Percentiles rank a stretch among this genome's conserved stretches.
phyloP scores from a whole-genome alignment of 176 grass and related monocot genomes.

The Tuctoria greenei region DNA sequence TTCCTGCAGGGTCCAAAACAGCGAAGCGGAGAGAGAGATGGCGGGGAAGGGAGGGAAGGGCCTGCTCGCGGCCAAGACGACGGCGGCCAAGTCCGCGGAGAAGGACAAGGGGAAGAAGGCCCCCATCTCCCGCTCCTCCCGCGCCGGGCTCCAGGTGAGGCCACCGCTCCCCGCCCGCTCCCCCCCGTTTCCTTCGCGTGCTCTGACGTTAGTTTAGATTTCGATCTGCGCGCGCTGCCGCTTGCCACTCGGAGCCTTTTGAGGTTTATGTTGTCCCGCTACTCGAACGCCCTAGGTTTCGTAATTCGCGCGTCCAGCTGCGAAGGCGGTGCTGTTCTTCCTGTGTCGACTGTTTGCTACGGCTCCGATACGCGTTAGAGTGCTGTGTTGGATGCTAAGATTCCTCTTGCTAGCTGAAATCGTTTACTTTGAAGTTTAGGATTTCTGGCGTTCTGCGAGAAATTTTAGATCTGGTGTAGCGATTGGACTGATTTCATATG shows the following conservation, averaged over 20 bases:
- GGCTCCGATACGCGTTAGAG: not conserved
- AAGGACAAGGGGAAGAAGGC: conserved; percentile 80
- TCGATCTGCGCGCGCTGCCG: not conserved
- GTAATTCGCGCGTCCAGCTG: not conserved
- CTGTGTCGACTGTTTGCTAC: not conserved
- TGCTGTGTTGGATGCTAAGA: not conserved
- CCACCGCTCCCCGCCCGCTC: not conserved
- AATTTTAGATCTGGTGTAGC: conserved; percentile 26
- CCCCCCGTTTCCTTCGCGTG: not conserved
- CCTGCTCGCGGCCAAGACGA: conserved; percentile 60
- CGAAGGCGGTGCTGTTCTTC: not conserved
- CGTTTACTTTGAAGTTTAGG: not conserved
- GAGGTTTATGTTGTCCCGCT: not conserved
- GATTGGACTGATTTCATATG: not conserved
- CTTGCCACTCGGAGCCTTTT: not conserved
- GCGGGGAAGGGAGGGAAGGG: conserved; percentile 67
- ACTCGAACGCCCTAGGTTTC: not conserved
- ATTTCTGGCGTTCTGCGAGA: not conserved
- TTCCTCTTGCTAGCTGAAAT: not conserved
- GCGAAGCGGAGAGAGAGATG: conserved; percentile 37
- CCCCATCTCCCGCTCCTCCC: conserved; percentile 55
- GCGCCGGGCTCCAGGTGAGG: conserved; percentile 59
- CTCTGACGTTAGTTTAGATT: conserved; percentile 6
- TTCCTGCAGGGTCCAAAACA: conserved; percentile 18
- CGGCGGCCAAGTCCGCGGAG: conserved; percentile 57